A percentile compares a stretch with the other conserved stretches of the same genome.
Evolutionary conservation across 768 basidiomycete species (phyloP).

Genomic region (Boletus edulis): DNA sequence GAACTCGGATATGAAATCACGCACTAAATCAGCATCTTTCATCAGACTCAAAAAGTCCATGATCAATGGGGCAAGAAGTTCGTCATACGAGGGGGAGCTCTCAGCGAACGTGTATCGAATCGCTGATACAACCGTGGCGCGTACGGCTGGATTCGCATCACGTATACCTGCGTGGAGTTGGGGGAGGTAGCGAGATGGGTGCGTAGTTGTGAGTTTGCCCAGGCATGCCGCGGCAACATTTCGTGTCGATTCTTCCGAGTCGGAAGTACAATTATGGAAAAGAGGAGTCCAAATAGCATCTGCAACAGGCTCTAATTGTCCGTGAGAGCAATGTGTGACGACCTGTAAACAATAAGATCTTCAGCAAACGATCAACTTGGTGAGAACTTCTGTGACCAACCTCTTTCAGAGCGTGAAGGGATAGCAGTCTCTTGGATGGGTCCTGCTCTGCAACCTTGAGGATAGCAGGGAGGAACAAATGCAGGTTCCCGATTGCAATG

Average conservation of each 20-base stretch:
- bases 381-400: conserved; percentile 34
- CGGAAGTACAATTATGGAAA: conserved; percentile 81
- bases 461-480: conserved; percentile 82
- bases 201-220: conserved; percentile 90
- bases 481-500: conserved; percentile 91
- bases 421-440: conserved; percentile 75
- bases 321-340: conserved; percentile 85
- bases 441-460: conserved; percentile 75
- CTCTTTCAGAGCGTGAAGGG: conserved; percentile 93
- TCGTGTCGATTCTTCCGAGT: conserved; percentile 85
- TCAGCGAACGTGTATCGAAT: conserved; percentile 92
- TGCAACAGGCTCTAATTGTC: conserved; percentile 82
- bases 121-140: conserved; percentile 89
- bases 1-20: conserved; percentile 19
- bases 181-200: conserved; percentile 87
- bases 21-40: conserved; percentile 82
- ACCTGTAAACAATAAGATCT: conserved; percentile 46
- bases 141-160: conserved; percentile 65
- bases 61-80: conserved; percentile 82
- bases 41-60: conserved; percentile 91
- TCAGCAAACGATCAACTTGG: background rate
- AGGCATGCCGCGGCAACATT: conserved; percentile 97
- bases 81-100: conserved; percentile 81
- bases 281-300: conserved; percentile 90
- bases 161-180: conserved; percentile 83